Conservation (phyloP, 1,284 basidiomycete species). For the Cryptococcus sp. region DNA sequence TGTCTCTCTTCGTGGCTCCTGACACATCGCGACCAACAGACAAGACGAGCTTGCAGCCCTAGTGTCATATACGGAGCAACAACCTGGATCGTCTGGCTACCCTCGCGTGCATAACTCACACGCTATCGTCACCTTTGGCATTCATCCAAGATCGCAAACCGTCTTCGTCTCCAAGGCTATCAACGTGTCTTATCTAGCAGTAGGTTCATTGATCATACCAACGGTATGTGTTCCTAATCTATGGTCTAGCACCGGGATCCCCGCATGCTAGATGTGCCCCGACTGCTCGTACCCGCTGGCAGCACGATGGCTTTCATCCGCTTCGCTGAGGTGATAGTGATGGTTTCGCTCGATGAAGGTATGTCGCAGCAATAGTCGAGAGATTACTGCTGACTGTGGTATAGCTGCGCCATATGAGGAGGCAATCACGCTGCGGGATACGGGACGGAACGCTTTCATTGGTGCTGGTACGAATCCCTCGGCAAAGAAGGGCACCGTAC, state of each 20-base stretch:
- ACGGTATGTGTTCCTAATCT: not conserved
- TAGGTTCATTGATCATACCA: constrained; percentile 16
- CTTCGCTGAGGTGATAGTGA: constrained; percentile 51
- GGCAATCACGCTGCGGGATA: constrained; percentile 43
- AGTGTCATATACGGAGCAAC: constrained; percentile 37
- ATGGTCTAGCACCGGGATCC: constrained; percentile 46
- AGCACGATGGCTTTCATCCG: constrained; percentile 50
- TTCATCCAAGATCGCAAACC: constrained; percentile 24
- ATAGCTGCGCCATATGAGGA: constrained; percentile 45
- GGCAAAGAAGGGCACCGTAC: constrained; percentile 6
- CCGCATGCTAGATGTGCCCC: constrained; percentile 50
- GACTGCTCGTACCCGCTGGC: constrained; percentile 41
- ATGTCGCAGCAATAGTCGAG: constrained; percentile 2
- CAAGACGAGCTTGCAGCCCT: constrained; percentile 40
- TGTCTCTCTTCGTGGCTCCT: not conserved
- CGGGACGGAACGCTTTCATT: constrained; percentile 47
- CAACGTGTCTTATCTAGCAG: constrained; percentile 40
- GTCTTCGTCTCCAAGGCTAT: constrained; percentile 34
- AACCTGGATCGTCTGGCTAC: constrained; percentile 24
- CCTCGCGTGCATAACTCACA: constrained; percentile 28
- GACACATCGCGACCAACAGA: constrained; percentile 8
- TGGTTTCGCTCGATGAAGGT: constrained; percentile 42
- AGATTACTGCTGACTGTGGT: constrained; percentile 6
- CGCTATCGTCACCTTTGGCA: constrained; percentile 39
- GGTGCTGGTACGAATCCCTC: constrained; percentile 25